Conservation (phyloP, 2,329 filamentous ascomycete species). For the Fusarium drepaniforme region DNA sequence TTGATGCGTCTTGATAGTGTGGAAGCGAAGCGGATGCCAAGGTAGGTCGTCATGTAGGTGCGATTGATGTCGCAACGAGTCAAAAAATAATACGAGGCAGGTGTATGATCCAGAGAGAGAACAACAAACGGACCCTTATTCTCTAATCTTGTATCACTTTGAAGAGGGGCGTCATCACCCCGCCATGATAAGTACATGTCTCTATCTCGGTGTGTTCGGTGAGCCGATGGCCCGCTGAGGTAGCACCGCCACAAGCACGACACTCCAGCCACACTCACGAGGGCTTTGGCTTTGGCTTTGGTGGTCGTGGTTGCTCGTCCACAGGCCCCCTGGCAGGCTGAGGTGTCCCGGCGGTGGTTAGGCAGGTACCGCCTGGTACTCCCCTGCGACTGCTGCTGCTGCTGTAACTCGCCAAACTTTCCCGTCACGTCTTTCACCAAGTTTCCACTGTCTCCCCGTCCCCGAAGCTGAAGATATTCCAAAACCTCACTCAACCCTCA, state of each 20-base stretch:
- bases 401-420: conserved; percentile 39
- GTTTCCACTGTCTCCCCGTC: conserved; percentile 17
- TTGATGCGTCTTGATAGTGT: neutral
- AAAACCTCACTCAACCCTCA: conserved; percentile 13
- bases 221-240: neutral
- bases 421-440: conserved; percentile 34
- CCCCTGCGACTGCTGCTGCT: conserved; percentile 17
- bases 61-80: neutral
- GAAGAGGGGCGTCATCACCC: conserved; percentile 24
- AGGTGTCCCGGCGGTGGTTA: conserved; percentile 25
- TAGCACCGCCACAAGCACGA: conserved; percentile 18
- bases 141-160: neutral
- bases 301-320: neutral
- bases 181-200: conserved; percentile 18
- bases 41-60: neutral
- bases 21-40: neutral
- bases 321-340: conserved; percentile 14
- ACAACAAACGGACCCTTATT: neutral
- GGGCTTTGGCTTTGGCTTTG: conserved; percentile 16
- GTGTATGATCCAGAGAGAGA: neutral
- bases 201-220: conserved; percentile 6
- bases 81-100: neutral
- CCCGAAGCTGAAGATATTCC: conserved; percentile 30
- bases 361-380: conserved; percentile 34
- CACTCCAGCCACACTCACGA: conserved; percentile 27